Evolutionary conservation across 1,284 basidiomycete species (phyloP), one percentile per base, ranked within the genome.

Genomic region (Papiliotrema laurentii): DNA sequence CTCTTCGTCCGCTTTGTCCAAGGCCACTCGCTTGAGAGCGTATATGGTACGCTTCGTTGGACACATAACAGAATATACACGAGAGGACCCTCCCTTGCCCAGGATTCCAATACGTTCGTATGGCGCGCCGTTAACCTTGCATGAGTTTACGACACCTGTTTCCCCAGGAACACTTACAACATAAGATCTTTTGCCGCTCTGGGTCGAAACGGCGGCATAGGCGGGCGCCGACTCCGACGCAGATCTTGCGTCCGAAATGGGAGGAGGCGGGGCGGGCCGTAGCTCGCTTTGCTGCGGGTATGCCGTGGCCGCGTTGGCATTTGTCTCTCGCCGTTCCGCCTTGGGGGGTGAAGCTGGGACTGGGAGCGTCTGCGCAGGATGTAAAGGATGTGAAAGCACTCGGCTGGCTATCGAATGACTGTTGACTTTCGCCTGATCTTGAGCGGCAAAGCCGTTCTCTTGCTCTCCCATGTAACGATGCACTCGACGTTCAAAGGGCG

Each of bases 31-130:
- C 69, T 96, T 96, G 66, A 96, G 80, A 11, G 92, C 92, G 62
- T 81, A 89, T 35, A 94, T 79, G 61, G 87, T 84, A 1, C 68
- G 63, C 65, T 86, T 86, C 43, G 79, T 76, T 22, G 79, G 76
- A 63, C 82, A 86, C 65, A 93, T 80, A 11, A 93, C 90, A 25
- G 89, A 86, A 71, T 85, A 96, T 19, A 96, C 92, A 45, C 88
- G 85, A n/a, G 90, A 94, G 9, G 89, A 87, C 0, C 92, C 92
- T 34, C 92, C 92, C 64, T 86, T 88, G 34, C 92, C 92, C 47
- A 97, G 83, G 68, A 90, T 76, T 56, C 92, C 89, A 1, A 93
- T 78, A 1, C 89, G 83, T 21, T 84, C 83, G 58, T 94, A 96
- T 0, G 79, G 72, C 60, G 83, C 84, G 63, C 83, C 86, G 74